Evolutionary conservation across 192 early-diverging fungal species (phyloP).

Genomic region (Funneliformis mosseae): DNA sequence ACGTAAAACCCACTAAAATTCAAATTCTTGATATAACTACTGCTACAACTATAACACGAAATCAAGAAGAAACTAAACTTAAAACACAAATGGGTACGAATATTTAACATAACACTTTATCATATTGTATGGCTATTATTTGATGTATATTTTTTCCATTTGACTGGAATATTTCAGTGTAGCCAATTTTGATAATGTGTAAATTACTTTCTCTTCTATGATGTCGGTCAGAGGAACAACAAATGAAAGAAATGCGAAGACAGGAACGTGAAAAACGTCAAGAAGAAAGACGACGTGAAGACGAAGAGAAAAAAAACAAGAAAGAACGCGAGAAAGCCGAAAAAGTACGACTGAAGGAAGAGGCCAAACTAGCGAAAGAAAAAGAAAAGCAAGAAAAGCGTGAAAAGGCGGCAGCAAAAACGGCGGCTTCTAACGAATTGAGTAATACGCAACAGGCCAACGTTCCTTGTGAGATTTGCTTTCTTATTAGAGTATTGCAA

Average conservation of each 20-base stretch:
- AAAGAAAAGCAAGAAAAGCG: conserved; percentile 32
- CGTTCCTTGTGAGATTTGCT: not conserved
- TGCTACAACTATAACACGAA: conserved; percentile 20
- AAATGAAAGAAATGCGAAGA: conserved; percentile 22
- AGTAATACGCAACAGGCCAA: not conserved
- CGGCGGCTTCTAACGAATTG: not conserved
- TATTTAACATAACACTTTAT: not conserved
- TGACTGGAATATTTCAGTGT: conserved; percentile 21
- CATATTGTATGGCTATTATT: conserved; percentile 13
- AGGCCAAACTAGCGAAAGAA: conserved; percentile 27
- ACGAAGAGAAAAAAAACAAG: conserved; percentile 21
- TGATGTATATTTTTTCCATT: conserved; percentile 15
- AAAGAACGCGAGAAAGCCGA: conserved; percentile 30
- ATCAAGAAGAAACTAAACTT: conserved; percentile 23
- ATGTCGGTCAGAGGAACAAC: conserved; percentile 27
- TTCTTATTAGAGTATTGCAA: not conserved
- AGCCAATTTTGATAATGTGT: conserved; percentile 20
- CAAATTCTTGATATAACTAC: conserved; percentile 33
- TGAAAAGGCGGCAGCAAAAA: conserved; percentile 12
- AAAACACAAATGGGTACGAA: conserved; percentile 30
- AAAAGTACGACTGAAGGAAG: conserved; percentile 17
- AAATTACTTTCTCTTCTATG: conserved; percentile 21
- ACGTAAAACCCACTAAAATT: conserved; percentile 28
- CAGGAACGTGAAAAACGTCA: conserved; percentile 26
- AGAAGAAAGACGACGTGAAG: conserved; percentile 30